Evolutionary conservation across 164 flowering plant species (phyloP), one percentile per base, ranked within the genome.

Genomic region (Malania oleifera): DNA sequence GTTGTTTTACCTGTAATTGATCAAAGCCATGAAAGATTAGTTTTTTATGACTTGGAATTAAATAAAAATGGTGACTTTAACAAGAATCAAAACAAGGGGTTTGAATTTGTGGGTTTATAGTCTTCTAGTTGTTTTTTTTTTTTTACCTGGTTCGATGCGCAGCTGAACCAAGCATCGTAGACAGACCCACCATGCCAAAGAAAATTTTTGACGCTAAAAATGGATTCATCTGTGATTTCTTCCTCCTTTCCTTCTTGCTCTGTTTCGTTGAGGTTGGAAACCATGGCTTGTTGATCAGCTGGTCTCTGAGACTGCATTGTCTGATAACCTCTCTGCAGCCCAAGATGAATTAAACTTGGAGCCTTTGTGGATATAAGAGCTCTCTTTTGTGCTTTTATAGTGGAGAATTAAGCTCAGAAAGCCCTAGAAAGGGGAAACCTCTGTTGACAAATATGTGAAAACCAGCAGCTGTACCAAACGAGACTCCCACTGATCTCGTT

Each of bases 171-270:
- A 24, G 92, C 92, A 71, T 86, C 92, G 28, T 78, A 83, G 2
- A 75, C 87, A 29, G 92, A 86, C 7, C 92, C 92, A 38, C 92
- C 92, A 53, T 86, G 77, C 92, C 92, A 86, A 35, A 86, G 67
- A 46, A 74, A 10, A 64, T 48, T 74, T 60, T 70, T 78, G 43
- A 75, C 4, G 55, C 70, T 59, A 18, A 70, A 37, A 19, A 17
- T 34, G 5, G 67, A 58, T n/a, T 68, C 13, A 11, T 63, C 65
- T 11, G 18, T 48, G 18, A 26, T 24, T 8, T 49, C 73, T 56
- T 61, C 68, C 20, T 41, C 65, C 44, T 44, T 60, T 28, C 45
- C 72, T 28, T 59, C 68, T 37, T 41, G 23, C 43, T 64, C 65
- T 7, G 59, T 51, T 26, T 63, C 62, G 23, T 57, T 65, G 37